Percentiles rank a stretch among this genome's conserved stretches.
Conservation (phyloP, 345 rosid species). For the Linum tenue region DNA sequence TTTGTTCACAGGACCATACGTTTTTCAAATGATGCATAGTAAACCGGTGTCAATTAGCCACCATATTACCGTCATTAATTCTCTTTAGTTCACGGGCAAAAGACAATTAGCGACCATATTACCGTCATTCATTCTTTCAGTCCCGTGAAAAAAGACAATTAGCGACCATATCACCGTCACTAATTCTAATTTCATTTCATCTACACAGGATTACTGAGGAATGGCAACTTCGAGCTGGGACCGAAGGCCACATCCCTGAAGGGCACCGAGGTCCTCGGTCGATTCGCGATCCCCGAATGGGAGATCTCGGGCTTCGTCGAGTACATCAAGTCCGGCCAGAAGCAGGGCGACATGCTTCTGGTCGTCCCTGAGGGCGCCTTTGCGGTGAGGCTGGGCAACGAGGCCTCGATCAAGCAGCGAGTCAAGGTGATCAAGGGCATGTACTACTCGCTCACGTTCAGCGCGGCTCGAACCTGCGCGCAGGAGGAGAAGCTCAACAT, state of each 20-base stretch:
- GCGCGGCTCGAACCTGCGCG: slow-evolving; percentile 29
- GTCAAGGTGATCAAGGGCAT: slow-evolving; percentile 17
- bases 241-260: slow-evolving; percentile 19
- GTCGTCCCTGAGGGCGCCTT: slow-evolving; percentile 24
- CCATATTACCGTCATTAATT: too few relatives aligned
- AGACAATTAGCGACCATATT: too few relatives aligned
- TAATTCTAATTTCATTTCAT: neutral
- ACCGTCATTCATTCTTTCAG: too few relatives aligned
- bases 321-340: slow-evolving; percentile 26
- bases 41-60: too few relatives aligned
- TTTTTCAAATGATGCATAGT: too few relatives aligned
- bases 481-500: slow-evolving; percentile 24
- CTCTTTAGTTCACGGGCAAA: neutral
- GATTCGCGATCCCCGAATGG: slow-evolving; percentile 18
- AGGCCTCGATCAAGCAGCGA: slow-evolving; percentile 23
- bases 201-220: slow-evolving; percentile 14
- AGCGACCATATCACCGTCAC: neutral
- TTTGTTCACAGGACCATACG: too few relatives aligned
- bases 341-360: slow-evolving; percentile 30
- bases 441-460: slow-evolving; percentile 24
- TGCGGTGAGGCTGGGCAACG: slow-evolving; percentile 24
- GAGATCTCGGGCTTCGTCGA: slow-evolving; percentile 24
- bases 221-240: slow-evolving; percentile 25
- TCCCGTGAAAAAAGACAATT: too few relatives aligned
- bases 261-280: slow-evolving; percentile 16